Evolutionary conservation across 768 basidiomycete species (phyloP), one percentile per base, ranked within the genome.

Genomic region (Termitomyces heimii): DNA sequence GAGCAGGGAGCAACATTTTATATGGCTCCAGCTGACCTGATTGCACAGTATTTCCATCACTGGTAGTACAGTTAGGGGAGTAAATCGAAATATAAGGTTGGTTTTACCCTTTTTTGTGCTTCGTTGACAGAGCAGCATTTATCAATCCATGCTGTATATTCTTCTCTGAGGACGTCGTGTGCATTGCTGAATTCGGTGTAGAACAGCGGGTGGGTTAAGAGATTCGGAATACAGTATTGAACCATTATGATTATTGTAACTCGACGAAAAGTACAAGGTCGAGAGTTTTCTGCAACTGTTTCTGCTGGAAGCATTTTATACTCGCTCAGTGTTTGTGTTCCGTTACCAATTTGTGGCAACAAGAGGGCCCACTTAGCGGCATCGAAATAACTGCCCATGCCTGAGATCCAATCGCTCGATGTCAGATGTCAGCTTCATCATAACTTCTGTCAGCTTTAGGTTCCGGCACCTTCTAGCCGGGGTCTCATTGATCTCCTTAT

Each of bases 131-230:
- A 43, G 5, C 40, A n/a, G 3, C 34, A 49, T 13, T 47, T 22
- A 18, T 60, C 59, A 14, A 57, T 54, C 59, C 55, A 54, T 18
- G 52, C 47, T 5, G 37, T 26, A 37, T 54, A 49, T 44, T 57
- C 59, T 37, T 47, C 53, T 16, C 35, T 28, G 8, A 60, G 52
- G 31, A 50, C 42, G 14, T 50, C 34, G 28, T 54, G 45, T 0
- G 59, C 42, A 18, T 60, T 60, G 22, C 44, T 51, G 31, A 55
- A 47, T 26, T 57, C 57, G 16, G 54, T 26, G 48, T 34, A 32
- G 22, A n/a, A 3, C 4, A 3, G 22, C 14, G 24, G 20, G 32
- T 24, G 32, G 32, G 1, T 9, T 32, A 49, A 49, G 22, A 49
- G 48, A 22, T 49, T 34, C 9, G 31, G 48, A 4, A 49, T 49